Evolutionary conservation across 306 rosid species (phyloP), one percentile per base, ranked within the genome.

Genomic region (Trifolium fragiferum): DNA sequence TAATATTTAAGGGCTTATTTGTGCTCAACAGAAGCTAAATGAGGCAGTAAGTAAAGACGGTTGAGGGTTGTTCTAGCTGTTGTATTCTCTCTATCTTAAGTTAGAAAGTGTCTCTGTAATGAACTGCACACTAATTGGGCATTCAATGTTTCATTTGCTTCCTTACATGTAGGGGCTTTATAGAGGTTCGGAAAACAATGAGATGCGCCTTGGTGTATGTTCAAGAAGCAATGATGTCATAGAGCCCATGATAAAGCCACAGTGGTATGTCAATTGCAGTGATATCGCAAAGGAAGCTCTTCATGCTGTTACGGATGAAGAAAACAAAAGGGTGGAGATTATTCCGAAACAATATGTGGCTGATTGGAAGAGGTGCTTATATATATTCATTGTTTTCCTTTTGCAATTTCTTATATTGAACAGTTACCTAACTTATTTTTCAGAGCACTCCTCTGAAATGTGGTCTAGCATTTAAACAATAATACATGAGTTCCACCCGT

Each of bases 221-320:
- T 92, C 96, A 78, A 90, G 99, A 86, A 94, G 84, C 82, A 87
- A 89, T 82, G 99, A 90, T 83, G 97, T 92, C 72, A 84, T 94
- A 72, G 97, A 94, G 83, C 97, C 99, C 66, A 66, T 94, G 89
- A 90, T 94, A 83, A 94, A 90, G 83, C 99, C 95, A 43, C 96
- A 90, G 15, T 94, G 99, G 97, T 94, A 92, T 72, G 95, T 94
- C 54, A 47, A 15, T 14, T 47, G 54, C 54, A 47, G 54, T 15
- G 54, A 14, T 47, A 47, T 47, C 19, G 54, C 18, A 47, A 47
- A 47, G 54, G 54, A 47, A 47, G 54, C 54, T 47, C 54, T 47
- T 47, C 19, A 5, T 5, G 54, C 54, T 47, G 19, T 47, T 20
- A 47, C 19, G 9, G 19, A 47, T 15, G 54, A 47, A 7, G 54